Evolutionary conservation across 2,329 filamentous ascomycete species (phyloP).

Genomic region (Nannizziopsis barbatae): DNA sequence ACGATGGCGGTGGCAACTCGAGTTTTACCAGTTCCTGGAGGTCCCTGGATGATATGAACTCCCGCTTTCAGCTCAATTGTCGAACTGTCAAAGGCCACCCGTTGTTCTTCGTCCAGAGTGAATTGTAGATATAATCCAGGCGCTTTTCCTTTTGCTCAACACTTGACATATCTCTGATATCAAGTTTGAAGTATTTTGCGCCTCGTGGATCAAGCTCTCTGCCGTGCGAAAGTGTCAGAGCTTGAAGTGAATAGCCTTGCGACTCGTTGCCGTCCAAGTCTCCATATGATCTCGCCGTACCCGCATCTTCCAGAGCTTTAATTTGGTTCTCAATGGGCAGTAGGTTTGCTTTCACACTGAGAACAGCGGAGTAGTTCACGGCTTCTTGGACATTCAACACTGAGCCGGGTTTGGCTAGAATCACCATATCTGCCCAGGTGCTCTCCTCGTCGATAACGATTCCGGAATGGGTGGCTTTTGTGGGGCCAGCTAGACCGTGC

Average conservation of each 20-base stretch:
- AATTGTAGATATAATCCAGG: not conserved
- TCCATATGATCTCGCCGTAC: not conserved
- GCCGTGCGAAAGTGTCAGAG: conserved; percentile 10
- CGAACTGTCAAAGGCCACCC: conserved; percentile 5
- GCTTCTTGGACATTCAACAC: not conserved
- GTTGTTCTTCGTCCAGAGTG: not conserved
- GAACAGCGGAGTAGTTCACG: not conserved
- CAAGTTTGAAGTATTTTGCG: conserved; percentile 9
- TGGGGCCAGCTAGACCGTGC: too few relatives aligned
- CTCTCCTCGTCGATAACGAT: too few relatives aligned
- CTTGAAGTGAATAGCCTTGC: conserved; percentile 6
- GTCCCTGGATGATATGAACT: conserved; percentile 8
- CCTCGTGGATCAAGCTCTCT: conserved; percentile 7
- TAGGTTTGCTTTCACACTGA: not conserved
- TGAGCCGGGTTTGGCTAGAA: not conserved
- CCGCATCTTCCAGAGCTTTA: not conserved
- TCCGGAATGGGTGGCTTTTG: too few relatives aligned
- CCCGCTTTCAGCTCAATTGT: not conserved
- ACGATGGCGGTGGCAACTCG: conserved; percentile 10
- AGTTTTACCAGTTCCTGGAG: conserved; percentile 12
- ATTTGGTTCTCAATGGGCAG: not conserved
- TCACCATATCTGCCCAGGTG: not conserved
- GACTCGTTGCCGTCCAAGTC: conserved; percentile 1
- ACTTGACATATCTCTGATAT: not conserved
- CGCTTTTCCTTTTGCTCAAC: not conserved